These are phyloP conservation scores for Powellomyces hirtus DNA, from an alignment of 192 early-diverging fungal genomes.

Conservation along the genomic window DNA sequence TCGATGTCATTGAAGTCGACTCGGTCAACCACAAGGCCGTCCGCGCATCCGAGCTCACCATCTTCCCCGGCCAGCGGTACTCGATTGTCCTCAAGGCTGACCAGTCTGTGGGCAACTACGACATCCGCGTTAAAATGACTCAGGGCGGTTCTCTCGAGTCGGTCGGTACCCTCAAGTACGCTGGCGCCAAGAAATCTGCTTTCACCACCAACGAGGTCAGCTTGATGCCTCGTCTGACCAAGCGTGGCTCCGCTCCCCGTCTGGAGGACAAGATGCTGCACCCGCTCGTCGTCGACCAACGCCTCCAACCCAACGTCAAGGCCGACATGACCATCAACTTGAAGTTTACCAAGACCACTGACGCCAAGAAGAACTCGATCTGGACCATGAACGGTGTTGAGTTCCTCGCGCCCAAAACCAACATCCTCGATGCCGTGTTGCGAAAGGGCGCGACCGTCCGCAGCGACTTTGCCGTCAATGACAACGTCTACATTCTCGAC, in stretches of 20 bases:
- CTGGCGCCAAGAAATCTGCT: background rate
- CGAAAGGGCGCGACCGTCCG: slow-evolving; percentile 45
- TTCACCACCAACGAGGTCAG: background rate
- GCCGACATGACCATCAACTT: background rate
- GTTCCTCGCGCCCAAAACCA: slow-evolving; percentile 59
- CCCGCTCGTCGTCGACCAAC: background rate
- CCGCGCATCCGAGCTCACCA: slow-evolving; percentile 52
- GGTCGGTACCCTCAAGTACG: background rate
- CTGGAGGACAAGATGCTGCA: slow-evolving; percentile 2
- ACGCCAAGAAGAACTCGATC: slow-evolving; percentile 60
- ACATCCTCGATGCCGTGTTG: slow-evolving; percentile 59
- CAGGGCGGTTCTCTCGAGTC: background rate
- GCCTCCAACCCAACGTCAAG: background rate
- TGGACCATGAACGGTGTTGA: slow-evolving; percentile 76
- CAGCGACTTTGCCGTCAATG: slow-evolving; percentile 54
- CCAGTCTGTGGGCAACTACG: background rate
- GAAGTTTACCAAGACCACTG: background rate
- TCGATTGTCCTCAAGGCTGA: slow-evolving; percentile 77
- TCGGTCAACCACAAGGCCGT: slow-evolving; percentile 59
- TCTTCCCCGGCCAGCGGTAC: slow-evolving; percentile 76
- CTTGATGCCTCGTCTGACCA: too few species aligned
- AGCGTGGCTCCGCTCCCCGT: background rate
- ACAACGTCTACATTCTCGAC: slow-evolving; percentile 57
- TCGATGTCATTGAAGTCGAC: slow-evolving; percentile 82
- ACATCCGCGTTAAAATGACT: background rate